phyloP scores from a whole-genome alignment of 768 basidiomycete genomes.

The Mycena filopes region DNA sequence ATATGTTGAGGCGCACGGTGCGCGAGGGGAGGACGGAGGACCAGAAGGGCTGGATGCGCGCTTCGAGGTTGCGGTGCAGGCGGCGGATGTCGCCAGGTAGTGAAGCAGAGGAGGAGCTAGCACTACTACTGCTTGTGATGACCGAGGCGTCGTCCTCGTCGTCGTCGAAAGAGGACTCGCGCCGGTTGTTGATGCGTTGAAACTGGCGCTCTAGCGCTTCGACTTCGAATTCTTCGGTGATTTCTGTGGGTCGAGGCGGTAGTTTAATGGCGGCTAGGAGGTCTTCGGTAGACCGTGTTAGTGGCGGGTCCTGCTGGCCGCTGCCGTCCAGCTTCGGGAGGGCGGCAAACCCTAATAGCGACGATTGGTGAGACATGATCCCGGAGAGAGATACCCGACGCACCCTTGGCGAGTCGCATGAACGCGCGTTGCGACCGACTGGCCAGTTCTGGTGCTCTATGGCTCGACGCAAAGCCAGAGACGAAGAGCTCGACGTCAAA shows the following conservation, averaged over 20 bases:
- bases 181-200: slow-evolving; percentile 42
- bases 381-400: slow-evolving; percentile 12
- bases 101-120: slow-evolving; percentile 18
- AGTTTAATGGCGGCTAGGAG: slow-evolving; percentile 57
- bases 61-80: slow-evolving; percentile 80
- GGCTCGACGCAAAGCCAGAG: slow-evolving; percentile 79
- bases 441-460: slow-evolving; percentile 66
- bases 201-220: slow-evolving; percentile 67
- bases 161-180: slow-evolving; percentile 29
- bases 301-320: slow-evolving; percentile 39
- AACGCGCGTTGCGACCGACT: slow-evolving; percentile 84
- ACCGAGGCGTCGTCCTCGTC: slow-evolving; percentile 30
- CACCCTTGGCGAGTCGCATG: slow-evolving; percentile 81
- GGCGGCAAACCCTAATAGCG: slow-evolving; percentile 73
- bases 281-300: slow-evolving; percentile 60
- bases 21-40: slow-evolving; percentile 74
- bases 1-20: slow-evolving; percentile 71
- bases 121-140: slow-evolving; percentile 35
- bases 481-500: slow-evolving; percentile 81
- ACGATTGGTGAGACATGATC: neutral
- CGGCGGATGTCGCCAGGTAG: slow-evolving; percentile 50
- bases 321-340: slow-evolving; percentile 67
- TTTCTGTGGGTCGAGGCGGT: slow-evolving; percentile 69
- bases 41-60: slow-evolving; percentile 85
- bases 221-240: slow-evolving; percentile 67